phyloP scores from a whole-genome alignment of 2,329 filamentous ascomycete species.

The Xylaria polymorpha region DNA sequence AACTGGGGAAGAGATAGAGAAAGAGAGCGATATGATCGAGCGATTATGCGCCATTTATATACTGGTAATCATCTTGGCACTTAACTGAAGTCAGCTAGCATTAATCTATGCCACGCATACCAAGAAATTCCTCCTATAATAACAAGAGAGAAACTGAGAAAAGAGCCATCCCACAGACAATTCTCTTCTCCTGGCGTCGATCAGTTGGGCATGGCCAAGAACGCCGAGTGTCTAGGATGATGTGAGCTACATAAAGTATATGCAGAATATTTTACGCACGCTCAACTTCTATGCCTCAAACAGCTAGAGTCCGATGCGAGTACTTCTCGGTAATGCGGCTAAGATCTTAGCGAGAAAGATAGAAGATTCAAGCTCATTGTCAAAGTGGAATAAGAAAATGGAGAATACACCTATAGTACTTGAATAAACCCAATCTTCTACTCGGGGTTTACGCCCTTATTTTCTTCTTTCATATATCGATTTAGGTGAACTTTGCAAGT shows the following conservation, averaged over 20 bases:
- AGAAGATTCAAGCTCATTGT: too few species aligned
- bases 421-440: neutral
- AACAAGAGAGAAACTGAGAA: neutral
- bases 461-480: neutral
- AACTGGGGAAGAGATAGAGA: neutral
- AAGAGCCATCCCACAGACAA: neutral
- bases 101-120: neutral
- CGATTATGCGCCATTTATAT: slow-evolving; percentile 16
- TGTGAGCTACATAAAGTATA: neutral
- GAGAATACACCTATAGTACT: neutral
- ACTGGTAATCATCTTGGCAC: neutral
- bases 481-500: neutral
- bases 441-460: neutral
- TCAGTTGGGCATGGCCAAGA: slow-evolving; percentile 19
- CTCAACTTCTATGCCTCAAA: neutral
- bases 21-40: neutral
- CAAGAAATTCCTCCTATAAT: neutral
- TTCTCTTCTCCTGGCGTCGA: neutral
- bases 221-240: slow-evolving; percentile 15
- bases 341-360: neutral
- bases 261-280: neutral
- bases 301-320: neutral
- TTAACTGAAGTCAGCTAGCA: neutral
- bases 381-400: too few species aligned
- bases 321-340: neutral